Evolutionary conservation across 2,329 filamentous ascomycete species (phyloP), one percentile per base, ranked within the genome.

Genomic region (Fusarium duplospermum): DNA sequence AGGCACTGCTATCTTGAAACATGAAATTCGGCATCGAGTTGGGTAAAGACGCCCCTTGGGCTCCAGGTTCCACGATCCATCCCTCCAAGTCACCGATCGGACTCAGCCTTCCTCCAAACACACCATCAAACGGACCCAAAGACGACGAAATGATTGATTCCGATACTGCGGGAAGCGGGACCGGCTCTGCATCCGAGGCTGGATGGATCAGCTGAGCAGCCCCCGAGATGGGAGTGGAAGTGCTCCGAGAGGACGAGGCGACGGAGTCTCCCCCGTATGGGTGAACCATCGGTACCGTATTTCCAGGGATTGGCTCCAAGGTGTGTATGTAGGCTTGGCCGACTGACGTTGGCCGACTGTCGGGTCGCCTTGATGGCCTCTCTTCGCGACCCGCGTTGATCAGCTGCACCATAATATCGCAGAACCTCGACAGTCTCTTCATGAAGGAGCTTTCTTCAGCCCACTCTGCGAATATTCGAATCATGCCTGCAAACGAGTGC

Each of bases 51-150:
- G 54, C 40, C 14, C 29, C 24, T 6, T 29, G 56, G 7, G 47
- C 16, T 52, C 62, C 20, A 27, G 66, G 29, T 27, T 69, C 62
- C 11, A 69, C 62, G 22, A 69, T 62, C 66, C 57, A 66, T 36
- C 47, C 62, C 3, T 69, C 62, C 22, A 66, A n/a, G 16, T 69
- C 62, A 65, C 57, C 56, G 6, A 65, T 36, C 3, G 57, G 57
- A 16, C 56, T 62, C 6, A 62, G 13, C 1, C 40, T 61, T 4
- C 31, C 40, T 11, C 59, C 66, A 31, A 69, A 69, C 1, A 16
- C 33, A 4, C 45, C 27, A 20, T 66, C 66, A 50, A 62, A 69
- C 5, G 57, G 33, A 18, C 11, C 33, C 31, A 69, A n/a, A 27
- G 47, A 40, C 4, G 62, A 35, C 2, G 66, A 52, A 1, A 52